Percentiles rank a stretch among this genome's conserved stretches.
Conservation (phyloP, 208 protist species). For the Trypanosoma grayi region DNA sequence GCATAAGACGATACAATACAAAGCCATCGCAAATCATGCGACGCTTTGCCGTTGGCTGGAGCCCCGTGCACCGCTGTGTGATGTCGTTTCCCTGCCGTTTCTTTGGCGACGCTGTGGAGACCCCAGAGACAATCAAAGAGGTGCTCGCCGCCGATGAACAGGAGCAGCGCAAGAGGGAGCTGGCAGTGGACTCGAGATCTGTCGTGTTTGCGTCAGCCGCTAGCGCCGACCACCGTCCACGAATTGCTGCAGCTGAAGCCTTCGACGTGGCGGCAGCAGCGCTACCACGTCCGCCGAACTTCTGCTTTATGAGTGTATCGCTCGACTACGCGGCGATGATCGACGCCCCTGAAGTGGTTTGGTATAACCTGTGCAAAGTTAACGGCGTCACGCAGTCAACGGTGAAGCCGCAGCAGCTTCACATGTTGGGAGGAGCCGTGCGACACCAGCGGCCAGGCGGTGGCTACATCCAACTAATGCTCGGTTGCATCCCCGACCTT, state of each 20-base stretch:
- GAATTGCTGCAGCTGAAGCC: slow-evolving; percentile 80
- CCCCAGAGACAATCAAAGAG: slow-evolving; percentile 49
- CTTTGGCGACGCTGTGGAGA: slow-evolving; percentile 2
- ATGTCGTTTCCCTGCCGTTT: neutral
- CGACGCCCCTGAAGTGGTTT: slow-evolving; percentile 83
- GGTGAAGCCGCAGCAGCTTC: slow-evolving; percentile 60
- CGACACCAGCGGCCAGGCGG: slow-evolving; percentile 77
- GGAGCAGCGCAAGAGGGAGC: slow-evolving; percentile 45
- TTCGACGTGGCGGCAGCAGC: slow-evolving; percentile 84
- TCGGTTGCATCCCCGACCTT: slow-evolving; percentile 82
- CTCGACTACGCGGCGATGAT: slow-evolving; percentile 80
- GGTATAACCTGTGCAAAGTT: slow-evolving; percentile 74
- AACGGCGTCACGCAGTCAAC: slow-evolving; percentile 67
- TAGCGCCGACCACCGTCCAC: slow-evolving; percentile 77
- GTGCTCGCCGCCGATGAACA: slow-evolving; percentile 54
- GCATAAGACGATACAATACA: too few relatives aligned
- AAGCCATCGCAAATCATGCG: slow-evolving; percentile 9
- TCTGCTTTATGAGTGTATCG: slow-evolving; percentile 81
- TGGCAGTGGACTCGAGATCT: slow-evolving; percentile 60
- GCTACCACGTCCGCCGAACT: slow-evolving; percentile 74
- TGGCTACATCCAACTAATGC: slow-evolving; percentile 79
- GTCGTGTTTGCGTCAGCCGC: slow-evolving; percentile 71
- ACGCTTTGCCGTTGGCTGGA: neutral
- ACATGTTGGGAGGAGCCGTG: slow-evolving; percentile 78
- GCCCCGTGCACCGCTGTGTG: neutral